Base-by-base conservation (phyloP, 2,329 filamentous ascomycete genomes). In the Neonectria punicea region DNA sequence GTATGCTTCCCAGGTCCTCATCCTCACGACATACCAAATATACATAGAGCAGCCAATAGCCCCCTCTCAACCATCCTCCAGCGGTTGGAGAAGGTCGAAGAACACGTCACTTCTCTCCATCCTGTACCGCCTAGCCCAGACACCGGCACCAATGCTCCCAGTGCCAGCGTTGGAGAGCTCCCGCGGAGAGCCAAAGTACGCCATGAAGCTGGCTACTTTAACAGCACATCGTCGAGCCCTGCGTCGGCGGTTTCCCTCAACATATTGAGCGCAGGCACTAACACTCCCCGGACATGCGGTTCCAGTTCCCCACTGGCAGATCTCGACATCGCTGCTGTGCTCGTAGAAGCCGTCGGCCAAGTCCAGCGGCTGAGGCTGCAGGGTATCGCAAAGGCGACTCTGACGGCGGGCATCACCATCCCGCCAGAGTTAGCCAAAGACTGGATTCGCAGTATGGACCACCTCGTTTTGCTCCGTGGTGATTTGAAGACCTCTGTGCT, bases 31-130 rank as follows among this genome's bases (percentile, higher is more conserved):
- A 34, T 60, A 44, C 50, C 50, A n/a, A 56, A 51, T 10, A 34
- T 34, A 43, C 34, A 53, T 55, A 70, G 62, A 10, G 50, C 65
- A 3, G 51, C 57, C 10, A 50, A 43, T 13, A 57, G 58, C 18
- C 65, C 75, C 10, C 62, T 77, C 0, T 66, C 67, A 2, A 70
- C 71, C n/a, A 77, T 77, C 14, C 73, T 77, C 16, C 70, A 77
- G 60, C 69, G 75, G 2, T 30, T 77, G 0, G 70, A 76, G 25
- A 74, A 74, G 3, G 72, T 77, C 8, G 75, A 77, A 54, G 63
- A 73, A 14, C 73, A 70, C 54, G 36, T 20, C 54, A 3, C 32
- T 43, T 3, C 57, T 58, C 6, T 47, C 13, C 41, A 32, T 41
- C 58, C 63, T 34, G 46, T 46, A 59, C 20, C 44, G 32, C 25